Conservation (phyloP, 2,329 filamentous ascomycete genomes). For the Akanthomyces lecanii region DNA sequence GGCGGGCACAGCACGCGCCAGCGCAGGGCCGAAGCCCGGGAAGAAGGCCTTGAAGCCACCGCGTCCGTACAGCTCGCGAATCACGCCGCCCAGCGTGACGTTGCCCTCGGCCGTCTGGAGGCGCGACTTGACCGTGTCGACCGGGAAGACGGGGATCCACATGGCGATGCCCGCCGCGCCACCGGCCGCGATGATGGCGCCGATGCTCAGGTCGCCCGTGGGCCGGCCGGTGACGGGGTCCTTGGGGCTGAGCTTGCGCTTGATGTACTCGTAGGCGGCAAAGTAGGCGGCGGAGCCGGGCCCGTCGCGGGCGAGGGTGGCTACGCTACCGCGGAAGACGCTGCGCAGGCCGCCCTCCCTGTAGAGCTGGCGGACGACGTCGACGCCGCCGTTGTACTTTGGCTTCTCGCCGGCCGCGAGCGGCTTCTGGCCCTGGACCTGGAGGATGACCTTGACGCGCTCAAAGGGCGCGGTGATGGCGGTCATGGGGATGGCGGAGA, state of each 20-base stretch:
- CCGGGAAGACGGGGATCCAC: constrained; percentile 98
- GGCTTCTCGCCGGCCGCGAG: constrained; percentile 87
- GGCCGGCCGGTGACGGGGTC: constrained; percentile 69
- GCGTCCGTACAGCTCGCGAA: constrained; percentile 74
- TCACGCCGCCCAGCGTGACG: constrained; percentile 73
- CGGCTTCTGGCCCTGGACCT: constrained; percentile 92
- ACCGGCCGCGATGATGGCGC: constrained; percentile 80
- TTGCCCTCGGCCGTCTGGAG: constrained; percentile 88
- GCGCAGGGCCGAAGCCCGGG: constrained; percentile 88
- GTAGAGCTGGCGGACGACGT: constrained; percentile 93
- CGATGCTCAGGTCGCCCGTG: constrained; percentile 71
- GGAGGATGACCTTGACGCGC: constrained; percentile 96
- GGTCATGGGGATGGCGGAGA: constrained; percentile 97
- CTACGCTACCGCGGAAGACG: constrained; percentile 85
- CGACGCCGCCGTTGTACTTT: constrained; percentile 78
- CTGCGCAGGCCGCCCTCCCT: constrained; percentile 82
- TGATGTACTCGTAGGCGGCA: constrained; percentile 94
- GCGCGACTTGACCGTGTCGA: constrained; percentile 93
- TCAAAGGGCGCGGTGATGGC: constrained; percentile 98
- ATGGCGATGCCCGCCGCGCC: constrained; percentile 92
- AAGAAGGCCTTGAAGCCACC: constrained; percentile 93
- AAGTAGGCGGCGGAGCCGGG: constrained; percentile 95
- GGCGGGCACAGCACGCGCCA: constrained; percentile 88
- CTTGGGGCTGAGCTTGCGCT: constrained; percentile 78
- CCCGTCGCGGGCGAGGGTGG: constrained; percentile 90